Base-by-base conservation (phyloP, 2,329 filamentous ascomycete species). In the Akanthomyces uredinophilus region DNA sequence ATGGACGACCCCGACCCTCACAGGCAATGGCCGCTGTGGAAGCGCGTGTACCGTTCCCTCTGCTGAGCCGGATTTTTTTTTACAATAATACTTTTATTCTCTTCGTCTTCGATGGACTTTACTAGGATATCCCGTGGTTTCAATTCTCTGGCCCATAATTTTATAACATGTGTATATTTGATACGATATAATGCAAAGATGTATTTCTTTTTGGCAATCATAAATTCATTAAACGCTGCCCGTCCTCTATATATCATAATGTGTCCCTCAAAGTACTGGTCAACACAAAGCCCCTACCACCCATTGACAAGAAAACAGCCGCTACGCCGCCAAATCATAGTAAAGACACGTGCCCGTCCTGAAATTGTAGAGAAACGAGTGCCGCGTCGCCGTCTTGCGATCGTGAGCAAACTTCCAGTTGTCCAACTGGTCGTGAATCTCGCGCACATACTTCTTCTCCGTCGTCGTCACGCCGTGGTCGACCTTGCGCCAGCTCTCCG, bases 321-420 rank as follows among this genome's bases (percentile, higher is more conserved):
- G 8, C 20, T 50, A 62, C 41, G 54, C 53, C 27, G 53, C 37
- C 49, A 97, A 75, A 75, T 96, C 92, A 74, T 96, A 96, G 71
- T 94, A 91, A 56, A 96, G 83, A 72, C 91, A 93, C 63, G 83
- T 88, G 0, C 89, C 90, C 11, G 91, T 96, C 64, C 92, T 82
- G 69, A 96, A 96, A 70, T 96, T 96, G 76, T 96, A 96, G 58
- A 97, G 84, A 75, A 96, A 96, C 13, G 91, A 90, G 72, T 93
- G 90, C 52, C 84, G 83, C 27, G 83, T 82, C 10, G 81, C 83
- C 4, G 80, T 72, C 65, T 79, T 78, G 64, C 67, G 76, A 78
- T 78, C 82, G 76, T 79, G 87, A 79, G 72, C 82, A 76, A 66
- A 79, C 74, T 72, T 85, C 85, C 79, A 95, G 75, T 69, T 83